Percentiles rank a stretch among this genome's conserved stretches.
Evolutionary conservation across 2,329 filamentous ascomycete species (phyloP).

Genomic region (Sclerotinia minor): DNA sequence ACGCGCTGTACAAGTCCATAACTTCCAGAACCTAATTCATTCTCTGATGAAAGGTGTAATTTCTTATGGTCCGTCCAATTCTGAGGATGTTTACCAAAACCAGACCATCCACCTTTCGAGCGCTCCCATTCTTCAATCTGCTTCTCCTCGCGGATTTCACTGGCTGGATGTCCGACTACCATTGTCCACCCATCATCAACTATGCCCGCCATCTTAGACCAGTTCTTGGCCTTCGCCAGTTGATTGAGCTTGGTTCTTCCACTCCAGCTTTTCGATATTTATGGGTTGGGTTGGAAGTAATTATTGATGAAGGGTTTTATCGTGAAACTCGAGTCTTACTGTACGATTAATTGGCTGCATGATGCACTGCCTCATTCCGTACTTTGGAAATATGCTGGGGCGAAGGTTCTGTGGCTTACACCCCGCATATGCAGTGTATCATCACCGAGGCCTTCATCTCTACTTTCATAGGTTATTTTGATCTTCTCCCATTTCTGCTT

Average conservation of each 20-base stretch:
- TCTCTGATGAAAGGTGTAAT: conserved; percentile 33
- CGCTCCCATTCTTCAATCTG: conserved; percentile 35
- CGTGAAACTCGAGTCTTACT: background rate
- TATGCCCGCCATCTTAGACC: conserved; percentile 1
- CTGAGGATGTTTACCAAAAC: conserved; percentile 33
- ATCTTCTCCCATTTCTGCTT: background rate
- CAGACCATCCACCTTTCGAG: conserved; percentile 34
- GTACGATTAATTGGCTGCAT: background rate
- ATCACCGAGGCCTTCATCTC: background rate
- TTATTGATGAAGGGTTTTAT: background rate
- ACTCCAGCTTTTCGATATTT: background rate
- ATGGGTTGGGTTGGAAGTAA: background rate
- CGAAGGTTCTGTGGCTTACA: conserved; percentile 14
- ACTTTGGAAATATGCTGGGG: conserved; percentile 2
- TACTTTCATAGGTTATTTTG: background rate
- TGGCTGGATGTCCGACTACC: conserved; percentile 31
- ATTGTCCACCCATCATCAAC: conserved; percentile 33
- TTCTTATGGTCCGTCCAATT: conserved; percentile 29
- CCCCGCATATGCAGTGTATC: conserved; percentile 15
- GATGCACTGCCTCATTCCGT: conserved; percentile 15
- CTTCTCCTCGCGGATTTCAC: conserved; percentile 31
- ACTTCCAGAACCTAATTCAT: conserved; percentile 46
- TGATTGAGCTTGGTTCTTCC: background rate
- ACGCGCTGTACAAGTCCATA: conserved; percentile 50
- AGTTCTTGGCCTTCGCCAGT: background rate